Conservation (phyloP, 495 filamentous ascomycete genomes). For the Schizothecium vesticola region DNA sequence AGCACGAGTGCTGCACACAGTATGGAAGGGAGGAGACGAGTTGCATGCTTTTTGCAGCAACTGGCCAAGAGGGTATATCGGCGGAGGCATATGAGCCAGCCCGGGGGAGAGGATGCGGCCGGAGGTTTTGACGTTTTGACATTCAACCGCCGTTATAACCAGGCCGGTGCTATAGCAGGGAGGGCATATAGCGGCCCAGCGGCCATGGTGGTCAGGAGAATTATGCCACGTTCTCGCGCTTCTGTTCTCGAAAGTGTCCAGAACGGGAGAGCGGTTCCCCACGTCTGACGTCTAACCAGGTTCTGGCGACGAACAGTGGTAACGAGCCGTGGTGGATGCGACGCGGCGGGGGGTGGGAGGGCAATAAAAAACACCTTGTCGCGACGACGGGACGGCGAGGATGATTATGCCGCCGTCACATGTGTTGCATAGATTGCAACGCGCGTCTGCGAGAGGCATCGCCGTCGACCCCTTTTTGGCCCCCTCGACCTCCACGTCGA, state of each 20-base stretch:
- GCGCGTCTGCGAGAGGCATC: background rate
- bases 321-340: background rate
- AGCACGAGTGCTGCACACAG: background rate
- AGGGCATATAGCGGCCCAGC: background rate
- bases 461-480: background rate
- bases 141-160: background rate
- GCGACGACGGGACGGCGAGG: background rate
- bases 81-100: background rate
- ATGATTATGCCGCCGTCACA: background rate
- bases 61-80: background rate
- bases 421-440: background rate
- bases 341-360: background rate
- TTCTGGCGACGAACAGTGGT: background rate
- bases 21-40: background rate
- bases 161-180: background rate
- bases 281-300: background rate
- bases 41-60: background rate
- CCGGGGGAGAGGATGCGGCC: background rate
- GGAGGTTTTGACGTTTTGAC: background rate
- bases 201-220: background rate
- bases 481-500: background rate
- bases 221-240: background rate
- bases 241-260: background rate
- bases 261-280: background rate
- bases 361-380: background rate